These are phyloP conservation scores for Scutellaria barbata DNA, from an alignment of 257 asterid genomes.

Conservation along the genomic window DNA sequence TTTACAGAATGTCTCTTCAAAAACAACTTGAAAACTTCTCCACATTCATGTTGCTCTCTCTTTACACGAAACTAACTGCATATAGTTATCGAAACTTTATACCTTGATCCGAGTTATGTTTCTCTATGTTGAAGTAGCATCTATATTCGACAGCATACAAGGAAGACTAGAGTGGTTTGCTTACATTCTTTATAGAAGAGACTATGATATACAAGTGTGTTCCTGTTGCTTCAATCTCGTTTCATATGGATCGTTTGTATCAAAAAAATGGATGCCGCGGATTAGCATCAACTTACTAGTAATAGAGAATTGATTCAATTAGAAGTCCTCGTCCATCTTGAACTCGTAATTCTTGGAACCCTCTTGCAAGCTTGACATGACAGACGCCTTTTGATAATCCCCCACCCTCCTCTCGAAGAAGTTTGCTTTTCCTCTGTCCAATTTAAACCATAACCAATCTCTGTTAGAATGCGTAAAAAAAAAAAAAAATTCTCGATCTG, in stretches of 20 bases:
- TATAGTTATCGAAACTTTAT: not conserved
- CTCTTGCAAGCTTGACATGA: conserved; percentile 68
- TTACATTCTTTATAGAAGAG: too few relatives aligned
- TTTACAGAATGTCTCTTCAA: conserved; percentile 16
- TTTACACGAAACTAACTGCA: conserved; percentile 5
- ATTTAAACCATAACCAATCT: not conserved
- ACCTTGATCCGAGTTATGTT: not conserved
- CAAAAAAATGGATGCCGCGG: conserved; percentile 8
- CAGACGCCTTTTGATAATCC: conserved; percentile 80
- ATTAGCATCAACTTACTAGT: conserved; percentile 34
- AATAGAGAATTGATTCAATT: conserved; percentile 22
- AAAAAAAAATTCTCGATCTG: not conserved
- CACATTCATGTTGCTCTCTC: conserved; percentile 20
- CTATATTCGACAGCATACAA: too few relatives aligned
- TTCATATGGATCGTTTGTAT: too few relatives aligned
- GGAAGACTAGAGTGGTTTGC: too few relatives aligned
- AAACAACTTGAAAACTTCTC: conserved; percentile 12
- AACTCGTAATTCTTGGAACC: conserved; percentile 58
- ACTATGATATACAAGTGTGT: too few relatives aligned
- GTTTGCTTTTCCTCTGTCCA: conserved; percentile 73
- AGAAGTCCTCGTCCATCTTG: conserved; percentile 77
- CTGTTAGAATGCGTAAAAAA: not conserved
- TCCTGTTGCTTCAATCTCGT: too few relatives aligned
- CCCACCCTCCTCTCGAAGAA: conserved; percentile 82
- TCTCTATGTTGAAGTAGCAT: not conserved